Evolutionary conservation across 805 yeast species (phyloP), one percentile per base, ranked within the genome.

Genomic region (Metschnikowia lunata): DNA sequence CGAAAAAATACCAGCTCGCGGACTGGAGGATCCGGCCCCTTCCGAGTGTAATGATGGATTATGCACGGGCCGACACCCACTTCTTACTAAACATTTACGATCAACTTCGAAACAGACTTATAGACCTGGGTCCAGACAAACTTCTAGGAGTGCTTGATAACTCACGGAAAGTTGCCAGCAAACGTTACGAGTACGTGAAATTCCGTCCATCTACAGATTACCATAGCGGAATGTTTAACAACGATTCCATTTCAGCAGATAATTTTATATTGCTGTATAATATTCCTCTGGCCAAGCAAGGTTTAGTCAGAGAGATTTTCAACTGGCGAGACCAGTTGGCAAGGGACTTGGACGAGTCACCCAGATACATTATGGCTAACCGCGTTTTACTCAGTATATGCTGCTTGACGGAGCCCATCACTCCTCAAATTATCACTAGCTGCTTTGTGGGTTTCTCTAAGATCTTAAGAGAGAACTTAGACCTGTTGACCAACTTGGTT

Each of bases 11-110:
- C 66, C 99, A 93, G 66, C 68, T 90, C 48, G 96, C 98, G 1
- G 99, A 93, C 64, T 93, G 99, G 99, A 78, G 99, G 60, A 66
- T 83, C 7, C 75, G 99, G 52, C 99, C 99, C 0, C 67, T 93
- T 40, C 76, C 87, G 1, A 62, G 69, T 8, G 80, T 87, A 32
- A 84, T 93, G 90, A 64, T 72, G 48, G 78, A 83, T 12, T 93
- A 93, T 62, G 99, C 99, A 0, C 76, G 96, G 51, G 85, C 97
- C 0, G 99, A 93, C 64, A 93, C 99, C 0, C 99, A 93, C 63
- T 93, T 89, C 57, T 66, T 93, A 40, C 71, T 93, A 31, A 78
- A 85, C 61, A 85, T 93, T 12, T 93, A 74, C 64, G 91, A 88
- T 57, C 78, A 78, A 49, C 64, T 93, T 63, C 80, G 80, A 48